phyloP scores from a whole-genome alignment of 1,284 basidiomycete genomes.

The Nidula niveotomentosa region DNA sequence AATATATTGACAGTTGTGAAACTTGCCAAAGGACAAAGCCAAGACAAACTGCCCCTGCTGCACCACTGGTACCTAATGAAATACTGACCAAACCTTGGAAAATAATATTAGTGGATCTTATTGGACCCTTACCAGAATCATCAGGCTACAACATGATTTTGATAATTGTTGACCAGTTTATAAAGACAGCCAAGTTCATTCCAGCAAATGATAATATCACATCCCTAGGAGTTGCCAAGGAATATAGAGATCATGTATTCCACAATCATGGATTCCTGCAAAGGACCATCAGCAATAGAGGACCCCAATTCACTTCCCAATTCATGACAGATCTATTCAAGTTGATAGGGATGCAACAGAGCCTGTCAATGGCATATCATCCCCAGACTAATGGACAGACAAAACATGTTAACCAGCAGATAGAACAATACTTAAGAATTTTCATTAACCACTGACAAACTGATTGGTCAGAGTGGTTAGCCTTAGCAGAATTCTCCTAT shows the following conservation, averaged over 20 bases:
- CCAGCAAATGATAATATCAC: neutral
- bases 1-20: neutral
- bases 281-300: constrained; percentile 2
- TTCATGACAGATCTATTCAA: neutral
- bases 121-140: neutral
- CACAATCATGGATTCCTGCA: neutral
- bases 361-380: constrained; percentile 8
- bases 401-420: constrained; percentile 6
- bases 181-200: constrained; percentile 1
- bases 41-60: neutral
- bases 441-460: neutral
- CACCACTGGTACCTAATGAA: neutral
- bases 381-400: constrained; percentile 17
- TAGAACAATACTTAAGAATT: constrained; percentile 1
- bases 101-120: neutral
- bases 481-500: constrained; percentile 7
- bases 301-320: constrained; percentile 1
- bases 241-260: neutral
- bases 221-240: neutral
- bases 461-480: constrained; percentile 10
- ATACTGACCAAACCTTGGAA: constrained; percentile 1
- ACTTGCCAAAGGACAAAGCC: neutral
- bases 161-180: constrained; percentile 1
- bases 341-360: neutral
- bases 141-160: neutral